Base-by-base conservation (phyloP, 192 early-diverging fungal genomes). In the Funneliformis mosseae region DNA sequence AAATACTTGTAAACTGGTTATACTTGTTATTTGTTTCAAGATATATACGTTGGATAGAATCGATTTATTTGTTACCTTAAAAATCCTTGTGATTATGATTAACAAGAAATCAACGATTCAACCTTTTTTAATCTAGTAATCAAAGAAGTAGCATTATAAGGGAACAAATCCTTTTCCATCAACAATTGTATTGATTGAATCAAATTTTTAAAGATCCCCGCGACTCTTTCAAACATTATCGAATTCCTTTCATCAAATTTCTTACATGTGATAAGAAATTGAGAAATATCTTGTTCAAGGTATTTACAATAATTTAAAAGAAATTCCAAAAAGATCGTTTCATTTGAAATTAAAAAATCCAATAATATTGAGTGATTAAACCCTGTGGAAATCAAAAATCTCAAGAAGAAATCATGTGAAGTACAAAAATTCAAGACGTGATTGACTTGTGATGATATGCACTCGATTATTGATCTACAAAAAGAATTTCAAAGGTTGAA, bases 281-380 rank as follows among this genome's bases (percentile, higher is more conserved):
- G 45, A 25, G 64, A 6, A 21, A 59, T n/a, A 62, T 80, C 38
- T 18, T 33, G 10, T 23, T 68, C 78, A 12, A 83, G 27, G 43
- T 82, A 82, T n/a, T 76, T 84, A n/a, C 81, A 39, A 76, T 82
- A 82, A 27, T 23, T 25, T 39, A 82, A 27, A 46, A 84, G 68
- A 61, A 82, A 82, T 12, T 43, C 61, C 8, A 84, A 62, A 60
- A 84, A 78, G 16, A 42, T 66, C 1, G 80, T 80, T 43, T 81
- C 80, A 23, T 80, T 50, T 5, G 77, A 79, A 39, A 84, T 77
- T 25, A 84, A 43, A 23, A 84, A 73, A 76, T 84, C 83, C 10
- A 84, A 73, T 68, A 84, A 43, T 8, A 84, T 68, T 16, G 71
- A 74, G 71, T 84, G 67, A 38, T 74, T 55, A 12, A 80, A 76